Conservation (phyloP, 331 rosid species). For the Pyrus hybrid region DNA sequence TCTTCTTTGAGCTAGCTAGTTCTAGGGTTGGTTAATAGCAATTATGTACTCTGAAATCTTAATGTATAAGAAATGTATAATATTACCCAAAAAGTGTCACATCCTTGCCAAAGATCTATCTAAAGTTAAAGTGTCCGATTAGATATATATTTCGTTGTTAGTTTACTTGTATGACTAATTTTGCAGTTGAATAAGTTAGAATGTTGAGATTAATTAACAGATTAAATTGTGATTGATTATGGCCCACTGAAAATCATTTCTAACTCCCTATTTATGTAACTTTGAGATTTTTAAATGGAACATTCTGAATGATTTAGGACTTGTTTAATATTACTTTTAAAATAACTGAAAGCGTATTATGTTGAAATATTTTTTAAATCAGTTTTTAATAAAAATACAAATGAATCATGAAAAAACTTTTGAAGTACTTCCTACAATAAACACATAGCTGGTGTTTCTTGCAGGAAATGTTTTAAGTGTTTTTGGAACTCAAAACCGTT, state of each 20-base stretch:
- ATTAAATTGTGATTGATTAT: constrained; percentile 1
- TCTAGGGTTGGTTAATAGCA: not conserved
- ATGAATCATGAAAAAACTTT: too few relatives aligned
- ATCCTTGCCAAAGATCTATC: not conserved
- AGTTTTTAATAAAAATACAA: too few relatives aligned
- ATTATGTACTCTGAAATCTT: not conserved
- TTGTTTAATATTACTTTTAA: too few relatives aligned
- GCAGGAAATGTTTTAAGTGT: too few relatives aligned
- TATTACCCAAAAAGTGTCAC: not conserved
- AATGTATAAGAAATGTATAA: not conserved
- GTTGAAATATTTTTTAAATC: too few relatives aligned
- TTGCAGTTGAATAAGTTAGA: not conserved
- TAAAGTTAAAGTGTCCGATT: not conserved
- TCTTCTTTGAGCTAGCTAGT: not conserved
- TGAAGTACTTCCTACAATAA: too few relatives aligned
- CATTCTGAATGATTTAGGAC: not conserved
- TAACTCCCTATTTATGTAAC: not conserved
- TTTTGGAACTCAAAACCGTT: too few relatives aligned
- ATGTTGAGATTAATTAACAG: not conserved
- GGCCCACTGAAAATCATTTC: constrained; percentile 8
- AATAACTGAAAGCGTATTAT: too few relatives aligned
- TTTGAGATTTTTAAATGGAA: not conserved
- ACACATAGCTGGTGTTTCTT: too few relatives aligned
- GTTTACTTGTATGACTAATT: not conserved
- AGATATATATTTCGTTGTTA: not conserved